Percentiles rank a stretch among this genome's conserved stretches.
Evolutionary conservation across 306 rosid genomes (phyloP).

Genomic region (Canavalia gladiata): DNA sequence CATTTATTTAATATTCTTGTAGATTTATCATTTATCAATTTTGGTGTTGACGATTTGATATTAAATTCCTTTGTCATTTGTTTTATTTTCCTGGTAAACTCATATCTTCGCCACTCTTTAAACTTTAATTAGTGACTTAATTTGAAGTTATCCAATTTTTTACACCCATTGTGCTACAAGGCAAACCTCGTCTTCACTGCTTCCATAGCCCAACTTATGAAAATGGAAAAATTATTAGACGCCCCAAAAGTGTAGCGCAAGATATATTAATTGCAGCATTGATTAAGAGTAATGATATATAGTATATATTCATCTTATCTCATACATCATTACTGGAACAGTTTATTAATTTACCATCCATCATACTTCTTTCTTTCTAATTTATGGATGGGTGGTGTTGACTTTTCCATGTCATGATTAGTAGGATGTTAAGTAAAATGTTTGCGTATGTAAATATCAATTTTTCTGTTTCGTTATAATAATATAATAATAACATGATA

Average conservation of each 20-base stretch:
- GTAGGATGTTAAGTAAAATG: not conserved
- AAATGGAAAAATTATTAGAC: not conserved
- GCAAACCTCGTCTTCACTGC: not conserved
- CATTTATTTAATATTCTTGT: no score
- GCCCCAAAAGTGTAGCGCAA: not conserved
- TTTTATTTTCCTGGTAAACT: no score
- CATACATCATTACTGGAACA: not conserved
- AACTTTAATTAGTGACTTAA: no score
- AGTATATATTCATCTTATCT: not conserved
- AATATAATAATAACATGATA: not conserved
- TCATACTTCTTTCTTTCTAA: constrained; percentile 2
- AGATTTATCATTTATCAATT: no score
- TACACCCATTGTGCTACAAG: no score
- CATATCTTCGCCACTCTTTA: no score
- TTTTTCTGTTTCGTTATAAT: not conserved
- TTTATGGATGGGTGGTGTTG: not conserved
- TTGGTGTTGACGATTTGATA: no score
- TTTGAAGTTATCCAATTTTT: no score
- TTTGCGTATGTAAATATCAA: not conserved
- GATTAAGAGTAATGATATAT: not conserved
- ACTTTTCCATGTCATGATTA: not conserved
- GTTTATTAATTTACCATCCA: not conserved
- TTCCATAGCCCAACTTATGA: not conserved
- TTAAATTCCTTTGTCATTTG: no score
- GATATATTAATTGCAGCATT: not conserved